phyloP scores from a whole-genome alignment of 139 green algal species.

The Chlamydomonas schloesseri region DNA sequence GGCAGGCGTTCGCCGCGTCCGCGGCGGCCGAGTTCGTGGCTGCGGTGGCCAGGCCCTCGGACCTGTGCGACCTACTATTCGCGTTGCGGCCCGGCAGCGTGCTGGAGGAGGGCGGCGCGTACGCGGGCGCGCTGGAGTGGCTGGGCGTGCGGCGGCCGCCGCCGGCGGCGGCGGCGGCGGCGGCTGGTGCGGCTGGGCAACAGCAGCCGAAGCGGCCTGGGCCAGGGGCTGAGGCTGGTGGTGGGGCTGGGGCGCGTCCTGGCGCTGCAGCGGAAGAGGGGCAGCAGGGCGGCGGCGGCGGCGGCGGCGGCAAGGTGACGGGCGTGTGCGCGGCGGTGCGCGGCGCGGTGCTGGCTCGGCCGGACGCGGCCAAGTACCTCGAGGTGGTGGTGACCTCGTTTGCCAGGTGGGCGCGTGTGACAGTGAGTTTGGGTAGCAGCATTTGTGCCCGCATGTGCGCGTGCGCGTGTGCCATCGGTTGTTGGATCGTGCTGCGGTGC shows the following conservation, averaged over 20 bases:
- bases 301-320: constrained; percentile 58
- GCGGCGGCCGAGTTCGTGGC: constrained; percentile 48
- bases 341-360: constrained; percentile 48
- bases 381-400: constrained; percentile 74
- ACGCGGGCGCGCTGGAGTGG: constrained; percentile 60
- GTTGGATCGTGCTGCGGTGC: no score
- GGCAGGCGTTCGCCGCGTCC: constrained; percentile 77
- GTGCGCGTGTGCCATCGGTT: background rate
- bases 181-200: background rate
- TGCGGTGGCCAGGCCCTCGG: constrained; percentile 61
- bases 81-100: constrained; percentile 67
- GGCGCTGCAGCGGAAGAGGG: background rate
- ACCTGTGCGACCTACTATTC: constrained; percentile 86
- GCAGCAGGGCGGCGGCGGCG: no score
- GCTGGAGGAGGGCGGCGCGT: constrained; percentile 70
- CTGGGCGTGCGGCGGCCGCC: background rate
- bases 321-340: constrained; percentile 64
- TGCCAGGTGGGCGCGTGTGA: constrained; percentile 35
- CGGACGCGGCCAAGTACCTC: constrained; percentile 52
- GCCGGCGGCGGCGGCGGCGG: no score
- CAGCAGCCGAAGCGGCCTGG: background rate
- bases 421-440: background rate
- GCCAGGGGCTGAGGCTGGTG: background rate
- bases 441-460: background rate
- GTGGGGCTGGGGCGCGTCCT: background rate